phyloP scores from a whole-genome alignment of 2,329 filamentous ascomycete genomes.

The Penicillium sp. region DNA sequence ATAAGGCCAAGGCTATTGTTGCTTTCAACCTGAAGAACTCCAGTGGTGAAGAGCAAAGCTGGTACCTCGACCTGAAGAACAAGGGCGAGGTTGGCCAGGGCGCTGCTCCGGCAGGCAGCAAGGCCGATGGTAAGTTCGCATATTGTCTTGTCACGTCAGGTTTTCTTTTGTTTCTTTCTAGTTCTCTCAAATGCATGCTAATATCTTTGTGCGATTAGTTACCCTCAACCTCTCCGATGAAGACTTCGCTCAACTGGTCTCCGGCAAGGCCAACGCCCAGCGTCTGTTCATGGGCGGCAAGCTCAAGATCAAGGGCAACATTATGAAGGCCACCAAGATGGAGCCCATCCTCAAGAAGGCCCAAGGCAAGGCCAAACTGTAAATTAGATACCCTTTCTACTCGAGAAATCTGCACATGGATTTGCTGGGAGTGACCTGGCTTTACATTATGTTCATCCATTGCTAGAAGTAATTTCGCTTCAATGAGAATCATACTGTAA shows the following conservation, averaged over 20 bases:
- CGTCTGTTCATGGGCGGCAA: constrained; percentile 96
- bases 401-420: constrained; percentile 14
- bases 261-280: constrained; percentile 89
- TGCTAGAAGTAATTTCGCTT: no score
- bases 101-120: constrained; percentile 59
- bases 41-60: constrained; percentile 70
- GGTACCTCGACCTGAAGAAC: constrained; percentile 94
- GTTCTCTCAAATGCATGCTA: no score
- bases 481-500: no score
- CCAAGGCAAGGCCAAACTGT: constrained; percentile 73
- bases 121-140: constrained; percentile 66
- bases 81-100: constrained; percentile 77
- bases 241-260: constrained; percentile 77
- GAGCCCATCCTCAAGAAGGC: constrained; percentile 88
- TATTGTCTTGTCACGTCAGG: no score
- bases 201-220: constrained; percentile 49
- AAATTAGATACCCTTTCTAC: constrained; percentile 18
- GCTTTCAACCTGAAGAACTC: constrained; percentile 89
- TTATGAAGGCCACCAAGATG: constrained; percentile 97
- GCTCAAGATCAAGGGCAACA: constrained; percentile 94
- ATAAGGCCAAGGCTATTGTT: constrained; percentile 80
- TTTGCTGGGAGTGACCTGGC: no score
- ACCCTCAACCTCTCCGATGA: constrained; percentile 78
- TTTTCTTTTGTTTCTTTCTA: no score
- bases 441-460: no score